phyloP scores from a whole-genome alignment of 345 rosid genomes.

The Cardamine chenopodiifolia region DNA sequence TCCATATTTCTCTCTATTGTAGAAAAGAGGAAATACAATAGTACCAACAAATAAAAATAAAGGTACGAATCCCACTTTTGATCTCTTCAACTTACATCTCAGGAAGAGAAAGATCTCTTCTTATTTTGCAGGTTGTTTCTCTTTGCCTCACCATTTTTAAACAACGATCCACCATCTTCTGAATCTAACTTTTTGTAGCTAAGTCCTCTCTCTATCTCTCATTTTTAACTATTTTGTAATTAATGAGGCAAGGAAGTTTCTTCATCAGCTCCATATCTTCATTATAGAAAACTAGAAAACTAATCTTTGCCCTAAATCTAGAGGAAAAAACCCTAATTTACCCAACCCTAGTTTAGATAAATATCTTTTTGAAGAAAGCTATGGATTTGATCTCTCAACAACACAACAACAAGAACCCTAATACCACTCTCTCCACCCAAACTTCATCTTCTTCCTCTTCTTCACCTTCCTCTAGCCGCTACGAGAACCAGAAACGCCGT shows the following conservation, averaged over 20 bases:
- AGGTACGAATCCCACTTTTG: background rate
- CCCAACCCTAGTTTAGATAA: background rate
- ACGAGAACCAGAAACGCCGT: conserved; percentile 82
- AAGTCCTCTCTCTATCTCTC: background rate
- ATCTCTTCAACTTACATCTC: background rate
- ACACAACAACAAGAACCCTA: conserved; percentile 11
- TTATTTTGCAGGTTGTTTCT: conserved; percentile 23
- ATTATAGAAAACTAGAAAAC: background rate
- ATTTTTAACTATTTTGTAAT: background rate
- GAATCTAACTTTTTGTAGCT: conserved; percentile 13
- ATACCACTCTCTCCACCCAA: conserved; percentile 24
- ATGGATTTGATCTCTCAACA: conserved; percentile 51
- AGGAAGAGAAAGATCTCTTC: conserved; percentile 14
- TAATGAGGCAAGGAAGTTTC: background rate
- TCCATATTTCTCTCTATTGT: background rate
- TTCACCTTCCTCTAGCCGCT: conserved; percentile 58
- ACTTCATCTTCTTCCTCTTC: conserved; percentile 29
- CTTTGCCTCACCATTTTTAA: conserved; percentile 35
- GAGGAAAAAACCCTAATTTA: background rate
- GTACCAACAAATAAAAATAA: background rate
- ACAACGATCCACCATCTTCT: background rate
- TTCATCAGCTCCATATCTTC: background rate
- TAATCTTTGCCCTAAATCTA: conserved; percentile 12
- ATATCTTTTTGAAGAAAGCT: background rate
- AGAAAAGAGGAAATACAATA: background rate